A percentile compares a stretch with the other conserved stretches of the same genome.
These are phyloP conservation scores for Aureobasidium vineae DNA, from an alignment of 2,329 filamentous ascomycete species.

Conservation along the genomic window DNA sequence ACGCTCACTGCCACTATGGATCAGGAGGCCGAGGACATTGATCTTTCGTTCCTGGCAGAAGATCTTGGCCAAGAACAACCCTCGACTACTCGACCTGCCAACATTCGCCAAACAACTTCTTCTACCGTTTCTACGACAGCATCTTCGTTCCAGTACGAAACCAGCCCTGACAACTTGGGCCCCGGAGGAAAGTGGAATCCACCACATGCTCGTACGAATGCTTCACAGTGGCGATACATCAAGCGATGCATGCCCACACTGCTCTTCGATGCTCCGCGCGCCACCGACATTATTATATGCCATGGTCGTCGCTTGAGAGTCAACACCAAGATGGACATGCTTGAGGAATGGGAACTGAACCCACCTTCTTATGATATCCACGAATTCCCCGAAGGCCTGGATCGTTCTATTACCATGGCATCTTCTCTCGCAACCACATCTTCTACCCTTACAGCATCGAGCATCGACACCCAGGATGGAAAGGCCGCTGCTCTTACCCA, in stretches of 20 bases:
- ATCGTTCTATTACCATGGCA: slow-evolving; percentile 5
- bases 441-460: slow-evolving; percentile 6
- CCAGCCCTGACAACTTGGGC: slow-evolving; percentile 35
- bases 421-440: slow-evolving; percentile 15
- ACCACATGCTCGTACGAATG: slow-evolving; percentile 37
- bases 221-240: slow-evolving; percentile 47
- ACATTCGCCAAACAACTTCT: slow-evolving; percentile 33
- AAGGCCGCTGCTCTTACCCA: neutral
- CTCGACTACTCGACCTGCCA: slow-evolving; percentile 29
- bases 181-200: slow-evolving; percentile 39
- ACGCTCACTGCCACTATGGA: slow-evolving; percentile 20
- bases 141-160: slow-evolving; percentile 7
- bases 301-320: slow-evolving; percentile 46
- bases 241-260: slow-evolving; percentile 50
- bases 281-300: slow-evolving; percentile 48
- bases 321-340: slow-evolving; percentile 44
- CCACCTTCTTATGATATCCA: slow-evolving; percentile 49
- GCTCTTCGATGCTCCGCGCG: slow-evolving; percentile 45
- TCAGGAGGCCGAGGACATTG: slow-evolving; percentile 40
- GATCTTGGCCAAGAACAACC: slow-evolving; percentile 28
- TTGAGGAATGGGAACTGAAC: slow-evolving; percentile 44
- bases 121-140: slow-evolving; percentile 33
- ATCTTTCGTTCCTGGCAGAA: slow-evolving; percentile 38
- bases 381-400: slow-evolving; percentile 33
- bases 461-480: slow-evolving; percentile 7